Evolutionary conservation across 108 stramenopile genomes (phyloP).

Genomic region (Aurantiochytrium sp.): DNA sequence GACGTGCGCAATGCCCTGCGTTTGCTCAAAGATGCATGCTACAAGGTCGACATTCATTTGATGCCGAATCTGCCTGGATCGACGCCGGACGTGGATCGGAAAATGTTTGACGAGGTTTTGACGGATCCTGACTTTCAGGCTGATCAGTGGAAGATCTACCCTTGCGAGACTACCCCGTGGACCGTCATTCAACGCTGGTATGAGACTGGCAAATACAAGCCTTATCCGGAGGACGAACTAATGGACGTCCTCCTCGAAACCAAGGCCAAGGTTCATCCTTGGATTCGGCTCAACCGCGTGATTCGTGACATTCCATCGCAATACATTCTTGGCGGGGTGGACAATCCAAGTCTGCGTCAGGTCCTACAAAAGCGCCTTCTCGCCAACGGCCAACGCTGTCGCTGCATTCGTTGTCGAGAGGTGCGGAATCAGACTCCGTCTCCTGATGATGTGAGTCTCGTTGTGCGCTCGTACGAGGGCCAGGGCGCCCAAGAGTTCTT

Average conservation of each 20-base stretch:
- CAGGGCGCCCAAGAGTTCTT: background rate
- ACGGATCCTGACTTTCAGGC: slow-evolving; percentile 82
- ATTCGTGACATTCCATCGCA: slow-evolving; percentile 74
- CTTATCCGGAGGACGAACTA: slow-evolving; percentile 87
- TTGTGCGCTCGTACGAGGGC: background rate
- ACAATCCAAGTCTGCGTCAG: slow-evolving; percentile 12
- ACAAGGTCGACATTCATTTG: slow-evolving; percentile 94
- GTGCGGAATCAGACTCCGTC: background rate
- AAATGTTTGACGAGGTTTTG: slow-evolving; percentile 76
- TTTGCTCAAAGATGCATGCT: slow-evolving; percentile 88
- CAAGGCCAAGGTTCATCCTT: slow-evolving; percentile 81
- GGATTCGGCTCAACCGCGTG: slow-evolving; percentile 89
- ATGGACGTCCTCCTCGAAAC: slow-evolving; percentile 80
- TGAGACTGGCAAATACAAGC: slow-evolving; percentile 78
- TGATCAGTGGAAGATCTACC: slow-evolving; percentile 90
- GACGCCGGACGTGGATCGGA: slow-evolving; percentile 77
- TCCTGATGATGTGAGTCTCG: background rate
- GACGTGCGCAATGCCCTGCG: slow-evolving; percentile 83
- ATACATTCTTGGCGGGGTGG: slow-evolving; percentile 22
- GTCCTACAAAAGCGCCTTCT: background rate
- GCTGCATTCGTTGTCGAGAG: slow-evolving; percentile 15
- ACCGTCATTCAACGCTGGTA: slow-evolving; percentile 90
- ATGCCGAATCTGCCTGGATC: slow-evolving; percentile 95
- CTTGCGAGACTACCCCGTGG: slow-evolving; percentile 85
- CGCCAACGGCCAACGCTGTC: background rate